Conservation (phyloP, 2,329 filamentous ascomycete species). For the Alternaria ventricosa region DNA sequence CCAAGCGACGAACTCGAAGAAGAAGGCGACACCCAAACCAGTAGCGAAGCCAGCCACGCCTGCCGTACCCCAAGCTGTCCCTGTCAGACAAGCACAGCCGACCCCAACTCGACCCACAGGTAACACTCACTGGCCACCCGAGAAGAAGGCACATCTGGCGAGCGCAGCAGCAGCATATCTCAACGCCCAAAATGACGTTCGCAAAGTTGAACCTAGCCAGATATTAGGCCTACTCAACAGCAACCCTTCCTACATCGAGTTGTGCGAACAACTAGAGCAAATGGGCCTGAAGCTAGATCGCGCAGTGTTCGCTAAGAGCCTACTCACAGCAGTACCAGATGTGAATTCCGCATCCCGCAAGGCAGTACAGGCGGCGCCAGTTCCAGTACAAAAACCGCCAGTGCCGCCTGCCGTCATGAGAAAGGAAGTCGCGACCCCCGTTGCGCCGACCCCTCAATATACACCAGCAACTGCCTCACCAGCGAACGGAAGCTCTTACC, state of each 20-base stretch:
- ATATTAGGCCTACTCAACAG: conserved; percentile 57
- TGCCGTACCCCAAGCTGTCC: conserved; percentile 5
- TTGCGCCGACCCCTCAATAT: conserved; percentile 22
- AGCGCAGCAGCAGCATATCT: conserved; percentile 58
- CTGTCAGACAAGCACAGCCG: conserved; percentile 8
- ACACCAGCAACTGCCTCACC: conserved; percentile 23
- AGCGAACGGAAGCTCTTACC: conserved; percentile 15
- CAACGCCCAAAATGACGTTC: conserved; percentile 51
- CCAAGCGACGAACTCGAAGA: conserved; percentile 26
- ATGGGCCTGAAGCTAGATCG: conserved; percentile 59
- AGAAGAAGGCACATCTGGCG: conserved; percentile 59
- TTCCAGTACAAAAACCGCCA: conserved; percentile 16
- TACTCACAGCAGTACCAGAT: conserved; percentile 57
- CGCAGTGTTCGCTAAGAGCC: conserved; percentile 59
- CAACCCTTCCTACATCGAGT: conserved; percentile 62
- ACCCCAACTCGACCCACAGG: conserved; percentile 17
- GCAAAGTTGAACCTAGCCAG: conserved; percentile 47
- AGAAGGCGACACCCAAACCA: conserved; percentile 30
- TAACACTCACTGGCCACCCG: conserved; percentile 58
- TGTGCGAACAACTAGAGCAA: conserved; percentile 61
- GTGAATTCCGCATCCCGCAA: conserved; percentile 41
- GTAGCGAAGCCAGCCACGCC: conserved; percentile 4
- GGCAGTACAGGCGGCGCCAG: conserved; percentile 15
- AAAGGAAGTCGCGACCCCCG: conserved; percentile 21
- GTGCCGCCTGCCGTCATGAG: conserved; percentile 33